Base-by-base conservation (phyloP, 148 eudicot species). In the Silene conica region DNA sequence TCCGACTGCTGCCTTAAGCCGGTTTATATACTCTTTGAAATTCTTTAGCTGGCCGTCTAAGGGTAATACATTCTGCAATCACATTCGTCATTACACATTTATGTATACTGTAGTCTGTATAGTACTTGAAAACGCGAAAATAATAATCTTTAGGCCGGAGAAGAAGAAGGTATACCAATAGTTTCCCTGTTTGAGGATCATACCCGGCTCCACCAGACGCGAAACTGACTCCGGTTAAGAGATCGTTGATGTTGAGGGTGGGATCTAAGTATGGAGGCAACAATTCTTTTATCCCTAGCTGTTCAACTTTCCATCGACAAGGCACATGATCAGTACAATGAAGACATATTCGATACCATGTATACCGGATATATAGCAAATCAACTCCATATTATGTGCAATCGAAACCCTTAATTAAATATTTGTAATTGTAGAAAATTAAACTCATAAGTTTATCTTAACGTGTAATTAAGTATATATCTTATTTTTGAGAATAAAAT, bases 231-330 rank as follows among this genome's bases (percentile, higher is more conserved):
- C 89, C 87, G 1, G 87, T 86, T 25, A 63, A 67, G 18, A 84
- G 81, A 10, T 86, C 84, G 20, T 68, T 62, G 60, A 65, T 41
- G 67, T 76, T 60, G 34, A 87, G 79, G 23, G 71, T 78, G 18
- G 87, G 84, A 62, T 84, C 80, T 10, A 87, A 72, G 67, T 82
- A 87, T 31, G 89, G 82, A 13, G 89, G 87, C 63, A 87, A 60
- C 0, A 80, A 43, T 62, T 87, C 83, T 76, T 78, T 84, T 4
- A 84, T 65, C 11, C 86, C 84, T 1, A 84, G 50, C 73, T 79
- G 77, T 80, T 84, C 74, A 48, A 82, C 89, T 87, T 74, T 31
- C 18, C 55, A 50, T 13, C 55, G 55, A 50, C 18, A 50, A 14
- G 55, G 55, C 55, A 50, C 55, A 50, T 50, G 18, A 50, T 50